Evolutionary conservation across 768 basidiomycete genomes (phyloP).

Genomic region (Mycena galericulata): DNA sequence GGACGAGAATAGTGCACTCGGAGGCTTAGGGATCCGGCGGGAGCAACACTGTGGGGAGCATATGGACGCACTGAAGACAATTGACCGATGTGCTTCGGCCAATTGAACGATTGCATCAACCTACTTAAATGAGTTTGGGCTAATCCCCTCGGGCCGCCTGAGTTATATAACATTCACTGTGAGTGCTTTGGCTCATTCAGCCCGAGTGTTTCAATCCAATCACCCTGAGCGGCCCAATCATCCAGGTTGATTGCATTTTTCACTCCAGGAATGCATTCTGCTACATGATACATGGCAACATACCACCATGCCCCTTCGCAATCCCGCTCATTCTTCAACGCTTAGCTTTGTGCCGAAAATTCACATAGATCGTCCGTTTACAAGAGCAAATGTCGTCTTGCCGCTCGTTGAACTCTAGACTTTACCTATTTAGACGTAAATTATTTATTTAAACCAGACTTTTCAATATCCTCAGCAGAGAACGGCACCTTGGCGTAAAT

Average conservation of each 20-base stretch:
- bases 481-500: no score
- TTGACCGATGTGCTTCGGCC: conserved; percentile 4
- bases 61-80: conserved; percentile 7
- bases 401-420: no score
- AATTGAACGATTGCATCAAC: conserved; percentile 15
- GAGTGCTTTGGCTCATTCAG: conserved; percentile 14
- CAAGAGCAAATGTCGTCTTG: no score
- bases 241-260: conserved; percentile 15
- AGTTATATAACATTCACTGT: conserved; percentile 13
- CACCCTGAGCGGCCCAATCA: conserved; percentile 8
- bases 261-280: conserved; percentile 16
- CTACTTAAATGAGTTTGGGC: conserved; percentile 16
- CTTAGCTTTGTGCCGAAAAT: no score
- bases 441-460: no score
- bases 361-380: no score
- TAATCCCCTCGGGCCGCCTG: conserved; percentile 2
- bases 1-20: neutral
- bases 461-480: no score
- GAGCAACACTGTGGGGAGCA: no score
- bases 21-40: neutral
- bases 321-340: no score
- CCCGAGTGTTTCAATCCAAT: conserved; percentile 12
- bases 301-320: no score
- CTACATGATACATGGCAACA: conserved; percentile 4
- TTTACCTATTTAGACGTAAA: no score